Base-by-base conservation (phyloP, 371 early-diverging fungal genomes). In the Parasitella parasitica region DNA sequence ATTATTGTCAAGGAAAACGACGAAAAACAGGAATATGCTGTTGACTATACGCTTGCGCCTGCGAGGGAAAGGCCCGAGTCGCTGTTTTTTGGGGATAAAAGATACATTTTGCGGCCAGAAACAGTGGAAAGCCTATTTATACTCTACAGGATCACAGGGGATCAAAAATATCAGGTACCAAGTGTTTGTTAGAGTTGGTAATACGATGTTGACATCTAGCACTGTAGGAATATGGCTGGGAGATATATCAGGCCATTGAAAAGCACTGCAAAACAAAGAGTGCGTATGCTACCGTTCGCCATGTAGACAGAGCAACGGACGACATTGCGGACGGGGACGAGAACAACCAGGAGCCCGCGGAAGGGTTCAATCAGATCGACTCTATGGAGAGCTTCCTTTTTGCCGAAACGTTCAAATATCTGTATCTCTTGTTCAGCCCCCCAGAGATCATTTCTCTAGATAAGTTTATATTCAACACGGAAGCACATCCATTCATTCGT, bases 391-490 rank as follows among this genome's bases (percentile, higher is more conserved):
- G 89, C 36, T 94, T 94, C 71, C 89, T 96, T 66, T 63, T 93
- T 61, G 92, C 91, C 0, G 94, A 95, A 65, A 94, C 94, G 0
- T 83, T 95, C 48, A 95, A 95, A 73, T 95, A 95, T 66, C 72
- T 95, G 20, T 95, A 92, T 72, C 70, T 94, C 51, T 73, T 94
- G 24, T 95, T 95, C 60, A 79, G 83, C 51, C 81, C 85, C 12
- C 67, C 75, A 22, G 78, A 80, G 6, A 24, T 83, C 6, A 58
- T 89, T 2, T 82, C 91, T 16, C 71, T 94, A 53, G 88, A 90
- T 64, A 74, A 91, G 56, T 92, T 80, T 55, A 78, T 92, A 5
- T 81, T 89, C 55, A 92, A 83, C 27, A 90, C 92, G 0, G 89
- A 89, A 60, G 93, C 88, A 0, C 92, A 92, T 72, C 88, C 75